phyloP scores from a whole-genome alignment of 768 basidiomycete genomes.

The Serendipita indica region DNA sequence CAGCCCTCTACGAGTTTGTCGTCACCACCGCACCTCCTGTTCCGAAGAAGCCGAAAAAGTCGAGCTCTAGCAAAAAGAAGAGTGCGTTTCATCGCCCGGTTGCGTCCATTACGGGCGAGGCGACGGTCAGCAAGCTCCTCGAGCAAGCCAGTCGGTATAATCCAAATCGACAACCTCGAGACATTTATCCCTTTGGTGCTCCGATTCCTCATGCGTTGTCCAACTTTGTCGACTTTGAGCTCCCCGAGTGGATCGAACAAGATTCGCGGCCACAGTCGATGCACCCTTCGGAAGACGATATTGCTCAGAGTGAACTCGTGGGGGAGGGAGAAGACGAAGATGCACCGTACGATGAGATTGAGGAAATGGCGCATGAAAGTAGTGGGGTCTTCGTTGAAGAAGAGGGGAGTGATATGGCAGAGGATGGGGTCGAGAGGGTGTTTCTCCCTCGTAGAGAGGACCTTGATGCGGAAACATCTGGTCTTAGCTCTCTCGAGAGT shows the following conservation, averaged over 20 bases:
- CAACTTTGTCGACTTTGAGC: background rate
- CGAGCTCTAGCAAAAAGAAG: background rate
- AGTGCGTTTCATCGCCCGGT: background rate
- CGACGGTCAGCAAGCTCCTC: background rate
- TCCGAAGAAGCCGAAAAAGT: conserved; percentile 4
- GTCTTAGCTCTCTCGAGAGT: background rate
- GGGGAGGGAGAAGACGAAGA: background rate
- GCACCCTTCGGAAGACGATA: no score
- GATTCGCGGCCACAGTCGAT: no score
- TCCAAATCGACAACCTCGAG: background rate
- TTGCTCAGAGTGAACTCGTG: background rate
- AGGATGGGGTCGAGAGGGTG: background rate
- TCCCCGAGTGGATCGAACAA: background rate
- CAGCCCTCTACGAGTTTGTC: background rate
- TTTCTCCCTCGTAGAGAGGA: no score
- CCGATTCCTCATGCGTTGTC: background rate
- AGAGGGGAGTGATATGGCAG: background rate
- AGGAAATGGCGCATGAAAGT: background rate
- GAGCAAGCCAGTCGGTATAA: background rate
- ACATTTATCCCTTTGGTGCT: background rate
- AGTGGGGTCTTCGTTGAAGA: background rate
- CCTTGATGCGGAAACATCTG: background rate
- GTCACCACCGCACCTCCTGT: no score
- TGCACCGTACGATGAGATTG: background rate
- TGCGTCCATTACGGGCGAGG: background rate